Base-by-base conservation (phyloP, 352 stramenopile species). In the Chrysophaeum taylorii region DNA sequence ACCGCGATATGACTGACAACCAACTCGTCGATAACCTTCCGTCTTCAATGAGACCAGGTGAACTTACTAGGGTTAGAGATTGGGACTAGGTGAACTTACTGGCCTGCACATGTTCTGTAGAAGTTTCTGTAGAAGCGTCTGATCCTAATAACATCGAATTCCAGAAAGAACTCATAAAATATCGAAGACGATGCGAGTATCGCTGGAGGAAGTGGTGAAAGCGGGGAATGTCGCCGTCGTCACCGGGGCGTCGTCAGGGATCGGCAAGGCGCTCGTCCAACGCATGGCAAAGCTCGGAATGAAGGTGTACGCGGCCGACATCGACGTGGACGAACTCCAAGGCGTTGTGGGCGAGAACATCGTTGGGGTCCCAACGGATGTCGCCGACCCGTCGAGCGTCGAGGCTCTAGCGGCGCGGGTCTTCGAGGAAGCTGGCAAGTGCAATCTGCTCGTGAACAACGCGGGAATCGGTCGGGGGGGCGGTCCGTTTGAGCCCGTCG, bases 401-500 rank as follows among this genome's bases (percentile, higher is more conserved):
- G 37, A 72, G 50, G 5, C 12, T 1, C 45, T 81, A 9, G 63
- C 68, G 1, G 70, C 75, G 2, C 60, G 72, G 72, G 76, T 81
- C 15, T 81, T 77, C 71, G 15, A 1, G 1, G n/a, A 18, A 15
- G n/a, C 42, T 63, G 43, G 43, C n/a, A 63, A 63, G 36, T 74
- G 69, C 50, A 71, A 81, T 68, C 75, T 81, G 71, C 48, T 81
- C 0, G 73, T 81, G 60, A 81, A 81, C 62, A 81, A 81, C 67
- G 76, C 76, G 23, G 76, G 74, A 25, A 69, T 81, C 69, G 69
- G 72, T 38, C 43, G 38, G 36, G 74, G 74, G 42, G 74, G 76
- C 38, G 74, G 68, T 42, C 36, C 74, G 25, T 35, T 81, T 35
- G 70, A 75, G 4, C 70, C 79, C 35, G 73, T 79, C 52, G 18